Evolutionary conservation across 768 basidiomycete species (phyloP).

Genomic region (Termitomyces heimii): DNA sequence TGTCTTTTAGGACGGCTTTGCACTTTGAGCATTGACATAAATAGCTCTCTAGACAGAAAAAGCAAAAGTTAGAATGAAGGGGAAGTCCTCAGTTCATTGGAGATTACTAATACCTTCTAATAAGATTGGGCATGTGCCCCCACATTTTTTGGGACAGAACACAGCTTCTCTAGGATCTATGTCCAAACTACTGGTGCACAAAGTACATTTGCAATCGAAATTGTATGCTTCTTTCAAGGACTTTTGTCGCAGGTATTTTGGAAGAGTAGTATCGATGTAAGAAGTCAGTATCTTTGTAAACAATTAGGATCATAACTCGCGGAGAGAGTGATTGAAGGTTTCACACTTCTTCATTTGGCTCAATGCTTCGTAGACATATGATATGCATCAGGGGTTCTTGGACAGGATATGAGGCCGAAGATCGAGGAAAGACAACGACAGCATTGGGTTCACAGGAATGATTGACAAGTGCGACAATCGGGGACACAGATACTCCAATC

Average conservation of each 20-base stretch:
- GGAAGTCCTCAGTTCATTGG: not conserved
- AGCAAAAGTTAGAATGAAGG: not conserved
- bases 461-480: constrained; percentile 74
- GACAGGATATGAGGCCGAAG: constrained; percentile 22
- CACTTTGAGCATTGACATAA: constrained; percentile 52
- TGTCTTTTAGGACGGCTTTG: constrained; percentile 37
- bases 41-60: constrained; percentile 36
- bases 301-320: not conserved
- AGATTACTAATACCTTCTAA: constrained; percentile 41
- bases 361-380: constrained; percentile 62
- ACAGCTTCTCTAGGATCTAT: constrained; percentile 67
- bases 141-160: constrained; percentile 64
- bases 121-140: constrained; percentile 55
- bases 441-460: constrained; percentile 89
- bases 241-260: constrained; percentile 45
- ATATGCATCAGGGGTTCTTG: constrained; percentile 68
- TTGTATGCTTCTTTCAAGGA: constrained; percentile 68
- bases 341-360: constrained; percentile 61
- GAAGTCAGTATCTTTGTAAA: constrained; percentile 62
- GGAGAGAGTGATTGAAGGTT: not conserved
- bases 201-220: constrained; percentile 65
- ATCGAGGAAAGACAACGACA: constrained; percentile 82
- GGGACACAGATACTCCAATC: constrained; percentile 81
- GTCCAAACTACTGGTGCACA: constrained; percentile 35
- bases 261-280: constrained; percentile 83